Evolutionary conservation across 129 eudicot genomes (phyloP), one percentile per base, ranked within the genome.

Genomic region (Chrysanthemum lavandulifolium): DNA sequence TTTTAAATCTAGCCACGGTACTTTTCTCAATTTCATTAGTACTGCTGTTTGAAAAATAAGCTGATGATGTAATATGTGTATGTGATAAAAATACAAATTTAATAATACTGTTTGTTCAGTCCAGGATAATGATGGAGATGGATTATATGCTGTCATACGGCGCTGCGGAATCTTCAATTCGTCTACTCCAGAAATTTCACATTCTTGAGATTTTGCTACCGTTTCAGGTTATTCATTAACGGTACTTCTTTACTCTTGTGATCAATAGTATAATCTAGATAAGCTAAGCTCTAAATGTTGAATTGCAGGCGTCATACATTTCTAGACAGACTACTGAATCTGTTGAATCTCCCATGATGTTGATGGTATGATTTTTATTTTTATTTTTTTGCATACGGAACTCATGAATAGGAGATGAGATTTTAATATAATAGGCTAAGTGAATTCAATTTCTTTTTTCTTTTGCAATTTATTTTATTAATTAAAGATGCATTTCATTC

Each of bases 121-220:
- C 82, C 74, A 90, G 99, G 76, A 66, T 91, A 74, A 77, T 70
- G 82, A 55, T 95, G 96, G 99, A 95, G 84, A 58, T 90, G 52
- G 85, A 90, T 72, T 86, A 84, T 79, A 90, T 95, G 99, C 86
- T 95, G 51, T 91, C 97, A 29, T 95, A 79, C 57, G 99, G 99
- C 56, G 97, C 99, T 68, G 94, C 99, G 65, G 88, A 83, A 77
- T 81, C 89, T 84, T 95, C 99, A 60, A 70, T 95, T 18, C 61
- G 75, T 79, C 68, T 90, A 65, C 97, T 95, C 71, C 86, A 78
- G 72, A 85, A 83, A 78, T 82, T 76, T 70, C 77, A 79, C 69
- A 77, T 95, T 76, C 97, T 95, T 13, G 91, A 86, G 65, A 75
- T 86, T 53, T 71, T 95, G 66, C 84, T 90, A 61, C 99, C 99